phyloP scores from a whole-genome alignment of 1,284 basidiomycete species.

The Fomes fomentarius region DNA sequence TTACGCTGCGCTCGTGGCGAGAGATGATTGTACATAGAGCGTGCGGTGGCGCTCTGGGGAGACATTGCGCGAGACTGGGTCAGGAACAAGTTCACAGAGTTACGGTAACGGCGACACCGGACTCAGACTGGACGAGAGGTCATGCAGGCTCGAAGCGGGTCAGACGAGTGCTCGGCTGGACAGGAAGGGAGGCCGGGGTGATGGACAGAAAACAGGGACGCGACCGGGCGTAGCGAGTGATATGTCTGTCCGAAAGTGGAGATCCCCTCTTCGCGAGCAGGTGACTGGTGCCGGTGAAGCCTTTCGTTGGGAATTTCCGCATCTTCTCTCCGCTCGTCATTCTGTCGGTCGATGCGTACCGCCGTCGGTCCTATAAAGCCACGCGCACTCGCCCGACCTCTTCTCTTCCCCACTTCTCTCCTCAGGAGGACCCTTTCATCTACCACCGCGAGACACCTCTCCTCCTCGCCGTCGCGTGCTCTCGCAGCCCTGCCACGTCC shows the following conservation, averaged over 20 bases:
- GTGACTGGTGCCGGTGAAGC: no score
- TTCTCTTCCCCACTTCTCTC: slow-evolving; percentile 6
- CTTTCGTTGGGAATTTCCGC: no score
- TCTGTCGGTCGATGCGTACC: no score
- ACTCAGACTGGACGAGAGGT: slow-evolving; percentile 2
- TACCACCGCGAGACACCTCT: neutral
- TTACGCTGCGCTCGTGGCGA: neutral
- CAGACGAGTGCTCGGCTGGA: slow-evolving; percentile 10
- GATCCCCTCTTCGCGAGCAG: neutral
- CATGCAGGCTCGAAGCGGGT: slow-evolving; percentile 3
- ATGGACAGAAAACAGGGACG: slow-evolving; percentile 15
- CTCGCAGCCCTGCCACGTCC: neutral
- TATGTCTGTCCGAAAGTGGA: slow-evolving; percentile 5
- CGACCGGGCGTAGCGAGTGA: slow-evolving; percentile 14
- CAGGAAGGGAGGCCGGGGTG: slow-evolving; percentile 5
- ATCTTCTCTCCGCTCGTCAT: neutral
- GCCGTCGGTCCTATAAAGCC: slow-evolving; percentile 21
- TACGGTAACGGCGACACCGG: no score
- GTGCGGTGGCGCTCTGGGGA: neutral
- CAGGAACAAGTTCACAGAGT: slow-evolving; percentile 9
- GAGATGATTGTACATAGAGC: neutral
- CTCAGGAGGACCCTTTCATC: slow-evolving; percentile 1
- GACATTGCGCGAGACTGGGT: slow-evolving; percentile 3
- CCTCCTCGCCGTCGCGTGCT: neutral
- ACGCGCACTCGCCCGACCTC: neutral